Evolutionary conservation across 148 eudicot species (phyloP).

Genomic region (Cornus kousa): DNA sequence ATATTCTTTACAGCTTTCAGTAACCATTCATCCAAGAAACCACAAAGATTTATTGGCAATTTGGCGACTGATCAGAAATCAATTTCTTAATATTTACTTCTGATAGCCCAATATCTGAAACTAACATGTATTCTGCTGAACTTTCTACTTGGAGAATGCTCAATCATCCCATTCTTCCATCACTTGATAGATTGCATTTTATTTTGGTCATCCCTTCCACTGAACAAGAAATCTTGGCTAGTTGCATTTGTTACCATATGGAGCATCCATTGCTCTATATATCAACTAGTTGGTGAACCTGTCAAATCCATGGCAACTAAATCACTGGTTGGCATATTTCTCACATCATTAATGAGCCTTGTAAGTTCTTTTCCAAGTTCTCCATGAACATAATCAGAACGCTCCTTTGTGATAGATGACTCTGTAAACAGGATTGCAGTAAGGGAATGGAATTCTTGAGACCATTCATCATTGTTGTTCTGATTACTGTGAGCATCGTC

Average conservation of each 20-base stretch:
- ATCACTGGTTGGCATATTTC: conserved; percentile 35
- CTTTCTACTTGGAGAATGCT: neutral
- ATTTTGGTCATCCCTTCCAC: neutral
- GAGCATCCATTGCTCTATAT: neutral
- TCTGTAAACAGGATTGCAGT: conserved; percentile 31
- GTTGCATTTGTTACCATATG: conserved; percentile 8
- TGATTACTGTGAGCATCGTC: conserved; percentile 18
- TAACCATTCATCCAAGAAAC: neutral
- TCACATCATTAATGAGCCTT: conserved; percentile 33
- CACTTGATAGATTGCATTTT: neutral
- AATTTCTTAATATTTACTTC: neutral
- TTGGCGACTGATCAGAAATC: neutral
- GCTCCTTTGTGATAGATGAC: conserved; percentile 35
- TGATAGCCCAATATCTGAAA: neutral
- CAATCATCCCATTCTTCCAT: neutral
- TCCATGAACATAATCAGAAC: conserved; percentile 25
- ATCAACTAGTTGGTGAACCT: conserved; percentile 15
- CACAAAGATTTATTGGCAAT: neutral
- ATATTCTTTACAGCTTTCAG: neutral
- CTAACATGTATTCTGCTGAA: neutral
- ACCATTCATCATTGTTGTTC: conserved; percentile 27
- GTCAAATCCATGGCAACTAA: conserved; percentile 19
- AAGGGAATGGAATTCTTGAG: conserved; percentile 29
- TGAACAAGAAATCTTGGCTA: neutral
- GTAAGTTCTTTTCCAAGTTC: conserved; percentile 33